A percentile compares a stretch with the other conserved stretches of the same genome.
Evolutionary conservation across 1,284 basidiomycete genomes (phyloP).

Genomic region (Bondarzewia mesenterica): DNA sequence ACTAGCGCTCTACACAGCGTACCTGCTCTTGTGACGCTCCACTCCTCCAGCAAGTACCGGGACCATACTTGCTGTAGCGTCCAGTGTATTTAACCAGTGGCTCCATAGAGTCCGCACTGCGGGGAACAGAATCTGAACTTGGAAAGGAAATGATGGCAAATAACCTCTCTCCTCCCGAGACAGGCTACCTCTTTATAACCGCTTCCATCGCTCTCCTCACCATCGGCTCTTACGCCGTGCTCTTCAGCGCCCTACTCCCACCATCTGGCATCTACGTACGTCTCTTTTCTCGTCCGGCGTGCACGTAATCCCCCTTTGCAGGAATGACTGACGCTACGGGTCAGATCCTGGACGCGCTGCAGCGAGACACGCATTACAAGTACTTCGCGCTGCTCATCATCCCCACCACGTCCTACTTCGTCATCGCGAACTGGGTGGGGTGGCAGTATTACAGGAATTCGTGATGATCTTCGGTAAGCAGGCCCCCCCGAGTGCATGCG

Average conservation of each 20-base stretch:
- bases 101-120: too few relatives aligned
- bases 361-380: conserved; percentile 79
- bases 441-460: conserved; percentile 93
- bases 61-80: too few relatives aligned
- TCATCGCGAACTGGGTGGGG: conserved; percentile 95
- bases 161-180: conserved; percentile 16
- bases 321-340: too few relatives aligned
- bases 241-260: conserved; percentile 59
- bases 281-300: too few relatives aligned
- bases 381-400: conserved; percentile 76
- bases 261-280: conserved; percentile 41
- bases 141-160: too few relatives aligned
- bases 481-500: not conserved
- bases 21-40: too few relatives aligned
- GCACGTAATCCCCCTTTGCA: too few relatives aligned
- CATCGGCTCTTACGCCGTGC: conserved; percentile 51
- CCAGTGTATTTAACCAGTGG: too few relatives aligned
- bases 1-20: too few relatives aligned
- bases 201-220: conserved; percentile 45
- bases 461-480: conserved; percentile 21
- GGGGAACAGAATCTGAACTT: too few relatives aligned
- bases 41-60: too few relatives aligned
- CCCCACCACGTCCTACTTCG: conserved; percentile 78
- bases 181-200: conserved; percentile 42
- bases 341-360: conserved; percentile 56